Conservation (phyloP, 2,329 filamentous ascomycete genomes). For the Aureobasidium melanogenum region DNA sequence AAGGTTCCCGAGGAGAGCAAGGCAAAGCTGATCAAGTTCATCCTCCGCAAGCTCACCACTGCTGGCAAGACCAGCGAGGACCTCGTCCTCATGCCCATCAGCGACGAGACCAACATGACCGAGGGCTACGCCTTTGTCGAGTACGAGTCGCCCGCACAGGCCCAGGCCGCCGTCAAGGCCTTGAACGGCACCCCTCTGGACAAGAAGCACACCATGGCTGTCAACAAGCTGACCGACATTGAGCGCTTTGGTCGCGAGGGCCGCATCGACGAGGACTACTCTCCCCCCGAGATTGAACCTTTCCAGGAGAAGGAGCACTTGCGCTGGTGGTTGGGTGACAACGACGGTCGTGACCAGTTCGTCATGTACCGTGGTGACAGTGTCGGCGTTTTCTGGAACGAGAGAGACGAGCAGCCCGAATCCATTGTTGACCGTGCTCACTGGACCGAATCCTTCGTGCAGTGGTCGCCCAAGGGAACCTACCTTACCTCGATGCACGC, state of each 20-base stretch:
- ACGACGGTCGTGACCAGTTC: slow-evolving; percentile 87
- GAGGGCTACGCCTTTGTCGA: slow-evolving; percentile 95
- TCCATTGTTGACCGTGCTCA: slow-evolving; percentile 82
- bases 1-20: slow-evolving; percentile 83
- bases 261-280: slow-evolving; percentile 84
- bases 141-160: slow-evolving; percentile 84
- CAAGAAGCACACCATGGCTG: slow-evolving; percentile 89
- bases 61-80: slow-evolving; percentile 82
- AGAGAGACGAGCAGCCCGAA: slow-evolving; percentile 85
- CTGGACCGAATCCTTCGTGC: slow-evolving; percentile 97
- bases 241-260: slow-evolving; percentile 94
- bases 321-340: slow-evolving; percentile 84
- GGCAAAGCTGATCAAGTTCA: slow-evolving; percentile 90
- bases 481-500: slow-evolving; percentile 91
- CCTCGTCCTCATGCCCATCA: slow-evolving; percentile 86
- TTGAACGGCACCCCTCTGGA: slow-evolving; percentile 83
- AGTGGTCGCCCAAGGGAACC: slow-evolving; percentile 94
- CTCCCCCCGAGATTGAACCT: slow-evolving; percentile 67
- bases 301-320: slow-evolving; percentile 92
- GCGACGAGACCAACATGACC: slow-evolving; percentile 68
- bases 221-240: slow-evolving; percentile 98
- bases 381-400: slow-evolving; percentile 97
- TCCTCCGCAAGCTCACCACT: slow-evolving; percentile 83
- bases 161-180: slow-evolving; percentile 77
- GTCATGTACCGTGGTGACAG: slow-evolving; percentile 87